A percentile compares a stretch with the other conserved stretches of the same genome.
Evolutionary conservation across 331 rosid species (phyloP).

Genomic region (Rosa hybrid): DNA sequence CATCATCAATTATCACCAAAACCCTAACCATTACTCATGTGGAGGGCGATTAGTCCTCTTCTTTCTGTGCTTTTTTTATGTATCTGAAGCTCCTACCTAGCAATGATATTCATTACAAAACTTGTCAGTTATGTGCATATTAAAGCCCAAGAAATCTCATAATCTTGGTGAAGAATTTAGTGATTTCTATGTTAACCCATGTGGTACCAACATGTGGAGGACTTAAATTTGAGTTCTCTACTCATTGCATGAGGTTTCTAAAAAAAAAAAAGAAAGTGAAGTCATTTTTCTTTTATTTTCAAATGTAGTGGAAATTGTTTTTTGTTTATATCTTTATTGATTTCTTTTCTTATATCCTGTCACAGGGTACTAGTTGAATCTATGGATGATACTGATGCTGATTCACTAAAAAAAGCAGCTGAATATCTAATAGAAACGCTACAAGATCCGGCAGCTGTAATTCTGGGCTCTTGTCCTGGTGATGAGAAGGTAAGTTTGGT

Average conservation of each 20-base stretch:
- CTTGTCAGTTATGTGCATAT: not conserved
- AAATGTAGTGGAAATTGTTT: not conserved
- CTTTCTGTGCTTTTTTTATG: not conserved
- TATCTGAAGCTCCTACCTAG: not conserved
- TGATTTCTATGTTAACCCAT: not conserved
- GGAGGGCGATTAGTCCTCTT: not conserved
- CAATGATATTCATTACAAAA: not conserved
- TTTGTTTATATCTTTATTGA: slow-evolving; percentile 1
- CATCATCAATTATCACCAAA: not conserved
- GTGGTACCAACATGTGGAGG: not conserved
- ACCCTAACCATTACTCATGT: not conserved
- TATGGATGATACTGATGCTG: slow-evolving; percentile 82
- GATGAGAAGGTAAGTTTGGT: slow-evolving; percentile 90
- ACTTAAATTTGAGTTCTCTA: not conserved
- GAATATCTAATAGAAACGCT: slow-evolving; percentile 69
- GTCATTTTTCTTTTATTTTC: not conserved
- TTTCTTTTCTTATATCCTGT: slow-evolving; percentile 14
- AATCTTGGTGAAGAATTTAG: not conserved
- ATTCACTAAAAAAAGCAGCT: slow-evolving; percentile 81
- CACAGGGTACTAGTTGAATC: slow-evolving; percentile 78
- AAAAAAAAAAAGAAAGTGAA: not conserved
- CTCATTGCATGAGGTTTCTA: not conserved
- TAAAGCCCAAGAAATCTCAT: not conserved
- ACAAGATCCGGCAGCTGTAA: slow-evolving; percentile 84
- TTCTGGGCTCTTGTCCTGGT: slow-evolving; percentile 84